Conservation (phyloP, 306 rosid genomes). For the Vigna nakashimae region DNA sequence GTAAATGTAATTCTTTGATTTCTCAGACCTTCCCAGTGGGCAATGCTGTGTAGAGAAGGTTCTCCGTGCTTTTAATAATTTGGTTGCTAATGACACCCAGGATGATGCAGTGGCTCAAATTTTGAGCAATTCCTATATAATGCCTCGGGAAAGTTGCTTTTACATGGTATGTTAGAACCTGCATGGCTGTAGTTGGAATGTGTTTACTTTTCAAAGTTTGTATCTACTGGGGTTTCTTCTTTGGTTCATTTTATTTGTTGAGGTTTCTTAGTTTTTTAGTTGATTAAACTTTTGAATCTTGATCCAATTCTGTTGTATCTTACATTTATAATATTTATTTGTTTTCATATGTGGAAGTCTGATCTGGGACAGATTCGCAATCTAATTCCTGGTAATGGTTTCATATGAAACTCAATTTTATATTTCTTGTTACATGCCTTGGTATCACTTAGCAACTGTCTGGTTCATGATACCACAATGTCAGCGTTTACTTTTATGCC, state of each 20-base stretch:
- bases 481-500: constrained; percentile 21
- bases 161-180: constrained; percentile 72
- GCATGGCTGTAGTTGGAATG: background rate
- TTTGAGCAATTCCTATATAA: constrained; percentile 58
- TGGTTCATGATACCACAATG: constrained; percentile 16
- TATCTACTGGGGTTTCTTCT: constrained; percentile 17
- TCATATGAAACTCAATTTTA: constrained; percentile 38
- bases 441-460: constrained; percentile 22
- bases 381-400: constrained; percentile 90
- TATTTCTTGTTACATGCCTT: constrained; percentile 31
- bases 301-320: constrained; percentile 48
- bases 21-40: constrained; percentile 53
- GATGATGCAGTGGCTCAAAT: constrained; percentile 79
- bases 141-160: constrained; percentile 80
- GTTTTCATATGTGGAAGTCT: constrained; percentile 80
- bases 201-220: constrained; percentile 22
- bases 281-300: constrained; percentile 13
- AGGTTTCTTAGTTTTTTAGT: background rate
- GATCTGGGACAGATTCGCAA: constrained; percentile 87
- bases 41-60: constrained; percentile 52
- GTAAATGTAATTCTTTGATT: constrained; percentile 38
- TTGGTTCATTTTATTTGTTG: background rate
- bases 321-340: constrained; percentile 52
- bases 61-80: constrained; percentile 67
- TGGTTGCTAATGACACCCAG: constrained; percentile 70